phyloP scores from a whole-genome alignment of 1,139 yeast species.

The Saccharomycopsis phalli region DNA sequence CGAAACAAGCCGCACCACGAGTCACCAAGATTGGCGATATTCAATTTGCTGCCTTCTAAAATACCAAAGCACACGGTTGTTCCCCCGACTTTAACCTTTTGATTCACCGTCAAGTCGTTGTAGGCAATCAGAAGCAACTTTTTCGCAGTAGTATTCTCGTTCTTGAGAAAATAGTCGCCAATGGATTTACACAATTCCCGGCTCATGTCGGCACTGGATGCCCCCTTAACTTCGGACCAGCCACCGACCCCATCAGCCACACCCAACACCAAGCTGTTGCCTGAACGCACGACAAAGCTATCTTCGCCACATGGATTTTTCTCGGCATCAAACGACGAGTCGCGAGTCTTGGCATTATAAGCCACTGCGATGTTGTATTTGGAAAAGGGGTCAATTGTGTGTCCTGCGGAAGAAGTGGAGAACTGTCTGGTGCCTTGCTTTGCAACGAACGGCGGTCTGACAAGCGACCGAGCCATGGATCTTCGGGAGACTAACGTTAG shows the following conservation, averaged over 20 bases:
- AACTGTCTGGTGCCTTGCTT: no score
- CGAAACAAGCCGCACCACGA: conserved; percentile 90
- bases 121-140: conserved; percentile 49
- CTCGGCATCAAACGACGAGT: conserved; percentile 32
- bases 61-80: conserved; percentile 89
- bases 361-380: conserved; percentile 57
- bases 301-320: conserved; percentile 75
- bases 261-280: conserved; percentile 57
- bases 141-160: conserved; percentile 24
- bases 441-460: no score
- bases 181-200: conserved; percentile 52
- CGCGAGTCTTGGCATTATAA: conserved; percentile 63
- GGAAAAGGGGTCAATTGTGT: conserved; percentile 17
- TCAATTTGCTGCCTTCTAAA: conserved; percentile 42
- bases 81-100: conserved; percentile 81
- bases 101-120: conserved; percentile 40
- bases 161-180: conserved; percentile 20
- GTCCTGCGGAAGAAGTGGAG: not conserved
- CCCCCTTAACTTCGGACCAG: conserved; percentile 83
- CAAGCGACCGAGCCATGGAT: no score
- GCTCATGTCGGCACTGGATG: conserved; percentile 72
- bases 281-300: conserved; percentile 52
- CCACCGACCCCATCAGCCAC: conserved; percentile 99
- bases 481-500: no score
- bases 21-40: conserved; percentile 82